These are phyloP conservation scores for Cladosporium velox DNA, from an alignment of 2,329 filamentous ascomycete genomes.

Conservation along the genomic window DNA sequence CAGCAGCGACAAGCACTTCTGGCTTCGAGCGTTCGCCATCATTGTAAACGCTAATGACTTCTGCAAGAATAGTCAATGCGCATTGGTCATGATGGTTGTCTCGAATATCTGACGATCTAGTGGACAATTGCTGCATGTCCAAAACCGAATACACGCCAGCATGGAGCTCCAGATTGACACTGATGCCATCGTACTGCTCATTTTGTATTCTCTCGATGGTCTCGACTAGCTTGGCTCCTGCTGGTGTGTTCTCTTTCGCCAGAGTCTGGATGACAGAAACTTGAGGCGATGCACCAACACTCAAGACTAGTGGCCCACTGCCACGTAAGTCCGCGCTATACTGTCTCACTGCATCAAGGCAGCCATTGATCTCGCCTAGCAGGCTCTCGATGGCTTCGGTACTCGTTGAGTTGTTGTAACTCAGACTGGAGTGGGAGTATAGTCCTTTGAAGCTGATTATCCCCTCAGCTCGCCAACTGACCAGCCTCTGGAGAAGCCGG, in stretches of 20 bases:
- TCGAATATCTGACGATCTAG: conserved; percentile 65
- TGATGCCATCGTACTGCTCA: background rate
- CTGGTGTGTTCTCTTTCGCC: background rate
- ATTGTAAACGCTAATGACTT: conserved; percentile 67
- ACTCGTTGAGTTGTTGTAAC: background rate
- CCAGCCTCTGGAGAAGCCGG: background rate
- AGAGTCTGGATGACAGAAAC: background rate
- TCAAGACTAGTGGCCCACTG: background rate
- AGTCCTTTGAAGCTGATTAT: background rate
- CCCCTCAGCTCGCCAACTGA: background rate
- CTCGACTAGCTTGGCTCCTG: background rate
- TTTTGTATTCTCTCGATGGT: background rate
- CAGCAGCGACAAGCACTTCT: conserved; percentile 70
- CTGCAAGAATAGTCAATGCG: conserved; percentile 66
- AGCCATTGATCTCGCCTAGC: background rate
- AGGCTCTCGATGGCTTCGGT: background rate
- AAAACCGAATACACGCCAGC: background rate
- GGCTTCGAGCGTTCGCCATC: conserved; percentile 52
- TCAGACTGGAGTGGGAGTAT: background rate
- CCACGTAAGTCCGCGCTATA: background rate
- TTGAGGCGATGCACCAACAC: background rate
- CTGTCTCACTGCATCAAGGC: background rate
- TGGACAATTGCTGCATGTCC: conserved; percentile 51
- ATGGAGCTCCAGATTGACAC: background rate
- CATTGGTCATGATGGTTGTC: conserved; percentile 70